Base-by-base conservation (phyloP, 495 filamentous ascomycete genomes). In the Penicillium samsonianum region DNA sequence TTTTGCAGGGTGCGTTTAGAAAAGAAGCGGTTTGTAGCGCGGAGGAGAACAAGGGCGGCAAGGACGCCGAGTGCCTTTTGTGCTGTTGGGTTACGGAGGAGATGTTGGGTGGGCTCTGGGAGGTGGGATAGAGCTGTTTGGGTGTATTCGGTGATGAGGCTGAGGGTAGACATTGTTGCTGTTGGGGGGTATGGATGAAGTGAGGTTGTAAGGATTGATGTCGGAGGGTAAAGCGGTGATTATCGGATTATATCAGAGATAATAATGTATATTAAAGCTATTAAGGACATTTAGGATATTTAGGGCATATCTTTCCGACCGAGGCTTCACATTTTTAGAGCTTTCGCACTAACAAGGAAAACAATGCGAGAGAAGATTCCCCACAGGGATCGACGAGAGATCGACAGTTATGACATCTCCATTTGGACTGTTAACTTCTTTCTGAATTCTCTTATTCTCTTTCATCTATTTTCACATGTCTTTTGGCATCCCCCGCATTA, bases 1-100 rank as follows among this genome's bases (percentile, higher is more conserved):
- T 78, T 78, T 65, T 83, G 84, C 30, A 81, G 60, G 0, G 74
- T 67, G 67, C 73, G 69, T 53, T 73, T 70, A 23, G 67, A 73
- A 12, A 81, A 65, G 30, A 63, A 60, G 43, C 67, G 55, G 65
- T 83, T 80, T 50, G 72, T 64, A 22, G 75, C 64, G 42, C 67
- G 70, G 22, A 81, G 38, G 5, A 82, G 22, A 4, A 71, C 69
- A 5, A 81, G 56, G 0, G 71, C 71, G 9, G 74, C 42, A 5
- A 78, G 12, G 5, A 64, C 56, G 2, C 57, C 62, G 2, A 73
- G 12, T 1, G 65, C 54, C 42, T 76, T 77, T 40, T 70, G 67
- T 1, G 67, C 60, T 37, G 72, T 26, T 0, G 70, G 69, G 12
- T 70, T 67, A 10, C 50, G 44, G 11, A 76, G 42, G 2, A 64